Conservation (phyloP, 108 stramenopile species). For the Skeletonema grethae region DNA sequence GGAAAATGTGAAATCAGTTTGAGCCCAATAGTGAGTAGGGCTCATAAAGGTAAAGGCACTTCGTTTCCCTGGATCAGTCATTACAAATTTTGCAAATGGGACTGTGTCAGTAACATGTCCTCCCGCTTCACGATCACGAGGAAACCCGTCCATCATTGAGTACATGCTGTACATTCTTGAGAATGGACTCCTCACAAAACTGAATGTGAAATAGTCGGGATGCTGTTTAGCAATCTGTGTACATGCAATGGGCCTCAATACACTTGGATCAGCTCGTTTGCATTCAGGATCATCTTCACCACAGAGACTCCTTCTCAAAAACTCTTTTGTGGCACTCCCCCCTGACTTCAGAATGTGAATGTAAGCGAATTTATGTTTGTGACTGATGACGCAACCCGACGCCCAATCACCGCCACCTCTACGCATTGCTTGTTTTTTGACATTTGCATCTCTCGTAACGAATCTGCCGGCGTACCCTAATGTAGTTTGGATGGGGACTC, state of each 20-base stretch:
- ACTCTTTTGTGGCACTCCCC: conserved; percentile 43
- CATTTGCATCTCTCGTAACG: conserved; percentile 20
- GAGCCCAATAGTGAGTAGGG: neutral
- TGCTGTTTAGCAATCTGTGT: conserved; percentile 14
- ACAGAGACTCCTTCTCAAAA: conserved; percentile 42
- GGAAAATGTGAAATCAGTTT: neutral
- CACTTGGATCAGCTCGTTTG: conserved; percentile 8
- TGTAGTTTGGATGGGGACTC: conserved; percentile 2
- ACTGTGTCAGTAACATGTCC: conserved; percentile 25
- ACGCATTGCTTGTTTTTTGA: conserved; percentile 3
- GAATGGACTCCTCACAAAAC: conserved; percentile 53
- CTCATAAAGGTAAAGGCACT: conserved; percentile 9
- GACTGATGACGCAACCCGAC: conserved; percentile 42
- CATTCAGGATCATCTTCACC: conserved; percentile 31
- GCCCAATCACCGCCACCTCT: conserved; percentile 28
- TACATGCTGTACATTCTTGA: conserved; percentile 43
- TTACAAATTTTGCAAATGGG: conserved; percentile 44
- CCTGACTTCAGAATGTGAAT: conserved; percentile 51
- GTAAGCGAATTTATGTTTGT: conserved; percentile 49
- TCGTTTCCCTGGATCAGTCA: conserved; percentile 17
- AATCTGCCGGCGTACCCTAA: conserved; percentile 41
- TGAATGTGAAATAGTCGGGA: conserved; percentile 46
- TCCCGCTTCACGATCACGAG: neutral
- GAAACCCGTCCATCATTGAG: conserved; percentile 46
- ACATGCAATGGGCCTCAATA: conserved; percentile 30